Evolutionary conservation across 352 stramenopile species (phyloP), one percentile per base, ranked within the genome.

Genomic region (Pythium aristosporum): DNA sequence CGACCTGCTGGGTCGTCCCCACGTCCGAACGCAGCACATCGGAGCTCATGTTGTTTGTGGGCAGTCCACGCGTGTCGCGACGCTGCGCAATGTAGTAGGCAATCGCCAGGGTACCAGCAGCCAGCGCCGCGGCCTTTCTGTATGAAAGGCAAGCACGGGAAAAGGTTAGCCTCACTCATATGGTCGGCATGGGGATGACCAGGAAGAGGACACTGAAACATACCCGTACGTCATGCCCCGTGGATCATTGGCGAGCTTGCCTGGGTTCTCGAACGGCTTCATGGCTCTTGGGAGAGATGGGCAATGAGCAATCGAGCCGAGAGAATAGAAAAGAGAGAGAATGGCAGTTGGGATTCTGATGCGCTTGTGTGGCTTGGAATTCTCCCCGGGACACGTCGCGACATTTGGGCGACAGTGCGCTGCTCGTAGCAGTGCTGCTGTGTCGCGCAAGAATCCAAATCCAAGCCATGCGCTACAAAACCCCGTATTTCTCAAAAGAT

Each of bases 1-100:
- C 67, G 15, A 74, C 67, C 23, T 70, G 62, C 67, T 74, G 62
- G 18, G 64, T 71, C 7, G 67, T 67, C 21, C 62, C 61, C 12
- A 50, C 41, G 39, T 66, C 61, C 18, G 48, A 51, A 42, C 59
- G 64, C 34, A 71, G 39, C 20, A 71, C 48, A 51, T 65, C 60
- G 41, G 52, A 23, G 28, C 44, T 71, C 16, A 57, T 63, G 43
- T 42, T 43, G 12, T 65, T 51, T 0, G 23, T 61, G 2, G 67
- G 51, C 9, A 58, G 15, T 11, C 37, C n/a, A 36, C 55, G 57
- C 15, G 55, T 71, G 67, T 67, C 53, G 42, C 62, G 67, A 3
- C 59, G 56, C 43, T 41, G 32, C 34, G 50, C 23, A 15, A 74
- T 50, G 48, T 65, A 74, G 43, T 61, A 74, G 21, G 60, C 63